Percentiles rank a stretch among this genome's conserved stretches.
Conservation (phyloP, 106 monocot genomes). For the Acorus calamus region DNA sequence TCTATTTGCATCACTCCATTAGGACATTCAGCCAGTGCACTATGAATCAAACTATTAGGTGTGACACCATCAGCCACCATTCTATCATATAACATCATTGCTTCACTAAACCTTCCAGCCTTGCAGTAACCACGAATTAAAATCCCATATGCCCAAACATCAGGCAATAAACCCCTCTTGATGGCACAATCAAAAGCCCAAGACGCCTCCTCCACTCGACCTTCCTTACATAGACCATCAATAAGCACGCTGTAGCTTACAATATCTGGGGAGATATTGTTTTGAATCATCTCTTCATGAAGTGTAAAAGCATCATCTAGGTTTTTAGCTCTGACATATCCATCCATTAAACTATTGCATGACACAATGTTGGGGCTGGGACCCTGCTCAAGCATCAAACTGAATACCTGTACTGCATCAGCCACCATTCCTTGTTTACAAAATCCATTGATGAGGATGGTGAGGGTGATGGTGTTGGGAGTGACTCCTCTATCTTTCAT, state of each 20-base stretch:
- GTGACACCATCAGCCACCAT: conserved; percentile 42
- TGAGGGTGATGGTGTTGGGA: conserved; percentile 41
- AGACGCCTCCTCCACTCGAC: conserved; percentile 28
- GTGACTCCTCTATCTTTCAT: conserved; percentile 10
- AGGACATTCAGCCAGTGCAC: conserved; percentile 14
- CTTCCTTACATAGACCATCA: conserved; percentile 46
- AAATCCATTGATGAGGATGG: conserved; percentile 39
- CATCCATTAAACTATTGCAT: conserved; percentile 46
- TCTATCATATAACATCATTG: conserved; percentile 32
- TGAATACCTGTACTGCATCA: conserved; percentile 34
- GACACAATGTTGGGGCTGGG: conserved; percentile 38
- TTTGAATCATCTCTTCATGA: conserved; percentile 44
- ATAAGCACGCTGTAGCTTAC: conserved; percentile 46
- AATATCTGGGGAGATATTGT: conserved; percentile 31
- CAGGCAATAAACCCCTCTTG: conserved; percentile 36
- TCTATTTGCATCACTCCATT: neutral
- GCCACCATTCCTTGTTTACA: conserved; percentile 43
- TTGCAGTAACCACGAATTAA: conserved; percentile 30
- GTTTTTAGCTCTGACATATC: conserved; percentile 21
- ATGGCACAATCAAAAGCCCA: conserved; percentile 35
- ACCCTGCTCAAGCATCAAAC: conserved; percentile 29
- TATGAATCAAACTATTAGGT: conserved; percentile 21
- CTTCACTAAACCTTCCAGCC: conserved; percentile 31
- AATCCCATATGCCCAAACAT: conserved; percentile 58
- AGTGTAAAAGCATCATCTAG: conserved; percentile 39